phyloP scores from a whole-genome alignment of 805 yeast genomes.

The Candida hungchunana region DNA sequence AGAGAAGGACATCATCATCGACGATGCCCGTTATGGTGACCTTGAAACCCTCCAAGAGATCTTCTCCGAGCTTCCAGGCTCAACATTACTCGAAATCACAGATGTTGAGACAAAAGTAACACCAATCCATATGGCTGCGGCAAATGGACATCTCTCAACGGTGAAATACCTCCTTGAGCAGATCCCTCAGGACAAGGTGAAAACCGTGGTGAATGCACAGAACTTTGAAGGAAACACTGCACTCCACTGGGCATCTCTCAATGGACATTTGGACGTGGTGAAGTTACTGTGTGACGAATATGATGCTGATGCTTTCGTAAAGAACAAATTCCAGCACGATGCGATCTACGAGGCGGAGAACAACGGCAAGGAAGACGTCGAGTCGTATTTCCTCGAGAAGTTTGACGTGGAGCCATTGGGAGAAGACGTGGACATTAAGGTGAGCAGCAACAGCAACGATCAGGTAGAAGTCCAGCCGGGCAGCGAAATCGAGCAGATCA shows the following conservation, averaged over 20 bases:
- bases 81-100: slow-evolving; percentile 39
- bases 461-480: slow-evolving; percentile 43
- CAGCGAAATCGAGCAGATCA: slow-evolving; percentile 45
- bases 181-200: slow-evolving; percentile 41
- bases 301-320: slow-evolving; percentile 75
- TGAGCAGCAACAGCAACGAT: slow-evolving; percentile 23
- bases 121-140: slow-evolving; percentile 92
- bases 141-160: slow-evolving; percentile 80
- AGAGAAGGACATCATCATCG: slow-evolving; percentile 76
- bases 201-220: slow-evolving; percentile 41
- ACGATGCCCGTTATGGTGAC: slow-evolving; percentile 87
- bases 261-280: slow-evolving; percentile 76
- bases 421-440: slow-evolving; percentile 33
- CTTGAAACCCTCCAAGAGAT: slow-evolving; percentile 67
- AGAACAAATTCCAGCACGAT: slow-evolving; percentile 76
- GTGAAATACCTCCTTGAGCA: slow-evolving; percentile 55
- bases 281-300: slow-evolving; percentile 66
- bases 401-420: slow-evolving; percentile 66
- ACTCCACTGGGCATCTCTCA: slow-evolving; percentile 92
- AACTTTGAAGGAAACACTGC: slow-evolving; percentile 92
- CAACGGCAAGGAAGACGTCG: slow-evolving; percentile 70
- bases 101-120: slow-evolving; percentile 68
- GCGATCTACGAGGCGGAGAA: slow-evolving; percentile 85
- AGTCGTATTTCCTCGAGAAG: slow-evolving; percentile 68
- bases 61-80: slow-evolving; percentile 53